phyloP scores from a whole-genome alignment of 768 basidiomycete species.

The Amanita subjunquillea region DNA sequence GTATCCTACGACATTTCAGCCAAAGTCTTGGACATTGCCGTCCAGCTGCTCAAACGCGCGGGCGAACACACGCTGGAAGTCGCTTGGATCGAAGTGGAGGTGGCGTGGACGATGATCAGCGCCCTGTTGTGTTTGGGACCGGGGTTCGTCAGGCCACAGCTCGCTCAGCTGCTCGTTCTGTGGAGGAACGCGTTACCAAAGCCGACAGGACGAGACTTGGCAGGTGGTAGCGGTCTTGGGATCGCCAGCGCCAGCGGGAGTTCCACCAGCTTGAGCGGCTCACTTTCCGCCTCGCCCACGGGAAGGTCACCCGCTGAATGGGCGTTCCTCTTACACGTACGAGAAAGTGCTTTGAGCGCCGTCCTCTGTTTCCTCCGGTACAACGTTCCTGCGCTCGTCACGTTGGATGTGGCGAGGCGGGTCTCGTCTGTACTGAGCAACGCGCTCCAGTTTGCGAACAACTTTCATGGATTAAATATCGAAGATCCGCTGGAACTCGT shows the following conservation, averaged over 20 bases:
- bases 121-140: conserved; percentile 89
- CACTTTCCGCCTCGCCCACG: conserved; percentile 30
- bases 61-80: conserved; percentile 84
- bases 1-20: conserved; percentile 90
- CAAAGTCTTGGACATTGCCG: conserved; percentile 86
- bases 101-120: conserved; percentile 89
- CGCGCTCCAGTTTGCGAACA: conserved; percentile 80
- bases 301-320: conserved; percentile 72
- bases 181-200: conserved; percentile 98
- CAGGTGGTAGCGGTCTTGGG: conserved; percentile 4
- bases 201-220: conserved; percentile 74
- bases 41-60: conserved; percentile 79
- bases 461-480: conserved; percentile 62
- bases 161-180: conserved; percentile 87
- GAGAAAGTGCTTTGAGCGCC: conserved; percentile 85
- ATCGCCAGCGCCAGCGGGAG: neutral
- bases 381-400: conserved; percentile 67
- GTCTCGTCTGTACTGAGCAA: conserved; percentile 83
- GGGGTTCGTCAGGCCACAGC: conserved; percentile 86
- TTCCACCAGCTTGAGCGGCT: neutral
- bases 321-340: conserved; percentile 83
- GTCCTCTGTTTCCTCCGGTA: conserved; percentile 81
- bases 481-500: conserved; percentile 38
- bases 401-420: conserved; percentile 83
- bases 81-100: conserved; percentile 79